These are phyloP conservation scores for Obelidium mucronatum DNA, from an alignment of 192 early-diverging fungal species.

Conservation along the genomic window DNA sequence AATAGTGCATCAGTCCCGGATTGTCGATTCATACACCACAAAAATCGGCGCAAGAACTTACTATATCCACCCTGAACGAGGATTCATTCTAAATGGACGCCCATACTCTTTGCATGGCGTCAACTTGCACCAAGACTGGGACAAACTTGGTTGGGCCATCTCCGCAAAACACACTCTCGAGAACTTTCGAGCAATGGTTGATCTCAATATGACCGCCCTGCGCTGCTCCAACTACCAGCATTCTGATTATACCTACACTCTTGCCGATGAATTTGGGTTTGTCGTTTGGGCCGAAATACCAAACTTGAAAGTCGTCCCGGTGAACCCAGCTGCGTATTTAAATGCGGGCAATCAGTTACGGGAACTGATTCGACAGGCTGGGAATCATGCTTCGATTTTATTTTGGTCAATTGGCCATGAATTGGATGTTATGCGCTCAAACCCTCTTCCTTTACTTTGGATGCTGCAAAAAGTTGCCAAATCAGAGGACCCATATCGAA, in stretches of 20 bases:
- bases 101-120: constrained; percentile 22
- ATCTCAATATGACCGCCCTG: constrained; percentile 24
- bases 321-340: background rate
- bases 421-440: background rate
- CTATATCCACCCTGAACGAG: background rate
- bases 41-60: constrained; percentile 24
- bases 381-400: constrained; percentile 26
- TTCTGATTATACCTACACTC: constrained; percentile 13
- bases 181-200: constrained; percentile 18
- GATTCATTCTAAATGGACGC: constrained; percentile 25
- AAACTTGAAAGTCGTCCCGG: constrained; percentile 18
- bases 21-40: constrained; percentile 9
- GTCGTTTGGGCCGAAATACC: constrained; percentile 37
- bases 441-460: constrained; percentile 14
- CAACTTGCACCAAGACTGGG: constrained; percentile 31
- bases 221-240: constrained; percentile 32
- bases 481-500: constrained; percentile 25
- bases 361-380: constrained; percentile 22
- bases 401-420: constrained; percentile 28
- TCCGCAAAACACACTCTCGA: background rate
- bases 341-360: constrained; percentile 21
- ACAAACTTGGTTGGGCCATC: constrained; percentile 25
- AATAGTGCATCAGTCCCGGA: background rate
- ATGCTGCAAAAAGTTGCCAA: constrained; percentile 13
- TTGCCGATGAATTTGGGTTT: constrained; percentile 28